Percentiles rank a stretch among this genome's conserved stretches.
These are phyloP conservation scores for Plasmodium sp. DNA, from an alignment of 169 alveolate species.

Conservation along the genomic window DNA sequence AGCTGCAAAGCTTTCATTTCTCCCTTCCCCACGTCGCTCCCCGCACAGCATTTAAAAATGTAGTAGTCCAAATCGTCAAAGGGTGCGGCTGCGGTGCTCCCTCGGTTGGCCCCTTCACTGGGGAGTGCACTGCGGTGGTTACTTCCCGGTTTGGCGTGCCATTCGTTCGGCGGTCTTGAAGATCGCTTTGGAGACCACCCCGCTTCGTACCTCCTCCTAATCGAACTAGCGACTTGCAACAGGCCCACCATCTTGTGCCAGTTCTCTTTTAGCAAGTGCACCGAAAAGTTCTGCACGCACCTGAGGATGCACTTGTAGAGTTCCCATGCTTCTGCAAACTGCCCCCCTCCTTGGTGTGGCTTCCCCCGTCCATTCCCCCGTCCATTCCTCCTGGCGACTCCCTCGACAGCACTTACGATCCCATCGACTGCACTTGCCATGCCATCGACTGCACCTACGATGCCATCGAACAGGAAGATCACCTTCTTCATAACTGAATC, in stretches of 20 bases:
- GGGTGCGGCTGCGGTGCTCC: not conserved
- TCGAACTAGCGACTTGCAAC: not conserved
- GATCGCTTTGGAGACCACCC: no score
- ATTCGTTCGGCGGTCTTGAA: not conserved
- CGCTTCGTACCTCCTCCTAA: constrained; percentile 1
- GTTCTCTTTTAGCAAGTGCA: constrained; percentile 75
- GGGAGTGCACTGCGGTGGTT: not conserved
- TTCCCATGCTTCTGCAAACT: constrained; percentile 8
- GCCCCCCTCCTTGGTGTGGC: not conserved
- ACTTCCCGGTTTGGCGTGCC: not conserved
- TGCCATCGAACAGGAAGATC: not conserved
- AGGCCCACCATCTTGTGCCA: constrained; percentile 71
- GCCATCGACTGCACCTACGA: not conserved
- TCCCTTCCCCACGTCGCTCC: not conserved
- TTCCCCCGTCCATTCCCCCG: not conserved
- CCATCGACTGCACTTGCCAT: not conserved
- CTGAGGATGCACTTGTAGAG: constrained; percentile 68
- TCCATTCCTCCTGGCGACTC: not conserved
- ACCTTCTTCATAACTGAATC: constrained; percentile 14
- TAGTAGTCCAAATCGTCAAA: constrained; percentile 13
- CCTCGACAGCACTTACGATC: not conserved
- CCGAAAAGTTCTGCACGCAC: constrained; percentile 75
- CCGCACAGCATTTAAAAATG: constrained; percentile 3
- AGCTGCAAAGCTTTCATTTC: not conserved
- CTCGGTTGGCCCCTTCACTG: not conserved